Conservation (phyloP, 495 filamentous ascomycete species). For the Daldinia bambusicola region DNA sequence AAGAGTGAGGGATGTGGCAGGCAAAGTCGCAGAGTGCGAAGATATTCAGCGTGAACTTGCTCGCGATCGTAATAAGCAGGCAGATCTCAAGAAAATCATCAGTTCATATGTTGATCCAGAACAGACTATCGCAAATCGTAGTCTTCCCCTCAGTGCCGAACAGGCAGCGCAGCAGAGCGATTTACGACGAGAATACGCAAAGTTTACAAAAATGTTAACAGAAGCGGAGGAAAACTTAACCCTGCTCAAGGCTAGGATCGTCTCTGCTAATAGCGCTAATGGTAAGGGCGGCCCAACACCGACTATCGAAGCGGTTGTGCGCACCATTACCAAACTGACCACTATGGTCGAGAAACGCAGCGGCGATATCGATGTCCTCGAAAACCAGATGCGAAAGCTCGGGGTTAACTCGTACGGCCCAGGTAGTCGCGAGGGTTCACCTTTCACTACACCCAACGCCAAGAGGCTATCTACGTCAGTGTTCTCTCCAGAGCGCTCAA, state of each 20-base stretch:
- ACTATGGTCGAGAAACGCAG: constrained; percentile 87
- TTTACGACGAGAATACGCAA: constrained; percentile 73
- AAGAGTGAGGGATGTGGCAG: constrained; percentile 69
- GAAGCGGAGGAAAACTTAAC: constrained; percentile 85
- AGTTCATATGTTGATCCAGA: constrained; percentile 71
- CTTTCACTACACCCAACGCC: constrained; percentile 70
- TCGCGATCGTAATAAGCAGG: constrained; percentile 74
- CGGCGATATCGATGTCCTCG: constrained; percentile 88
- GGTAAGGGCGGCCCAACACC: constrained; percentile 64
- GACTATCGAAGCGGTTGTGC: constrained; percentile 89
- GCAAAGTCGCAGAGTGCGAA: constrained; percentile 69
- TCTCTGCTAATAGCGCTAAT: constrained; percentile 60
- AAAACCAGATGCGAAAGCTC: constrained; percentile 81
- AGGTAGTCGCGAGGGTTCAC: constrained; percentile 67
- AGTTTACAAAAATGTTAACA: constrained; percentile 75
- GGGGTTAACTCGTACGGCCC: constrained; percentile 62
- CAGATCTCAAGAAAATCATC: constrained; percentile 77
- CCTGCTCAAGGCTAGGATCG: constrained; percentile 81
- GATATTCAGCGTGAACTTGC: constrained; percentile 71
- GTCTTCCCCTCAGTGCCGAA: constrained; percentile 81
- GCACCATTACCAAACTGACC: constrained; percentile 92
- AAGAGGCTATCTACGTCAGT: constrained; percentile 57
- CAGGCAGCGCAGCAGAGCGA: constrained; percentile 84
- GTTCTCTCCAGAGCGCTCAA: constrained; percentile 65
- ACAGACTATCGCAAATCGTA: constrained; percentile 64